Base-by-base conservation (phyloP, 805 yeast species). In the Saccharomycopsis microspora region DNA sequence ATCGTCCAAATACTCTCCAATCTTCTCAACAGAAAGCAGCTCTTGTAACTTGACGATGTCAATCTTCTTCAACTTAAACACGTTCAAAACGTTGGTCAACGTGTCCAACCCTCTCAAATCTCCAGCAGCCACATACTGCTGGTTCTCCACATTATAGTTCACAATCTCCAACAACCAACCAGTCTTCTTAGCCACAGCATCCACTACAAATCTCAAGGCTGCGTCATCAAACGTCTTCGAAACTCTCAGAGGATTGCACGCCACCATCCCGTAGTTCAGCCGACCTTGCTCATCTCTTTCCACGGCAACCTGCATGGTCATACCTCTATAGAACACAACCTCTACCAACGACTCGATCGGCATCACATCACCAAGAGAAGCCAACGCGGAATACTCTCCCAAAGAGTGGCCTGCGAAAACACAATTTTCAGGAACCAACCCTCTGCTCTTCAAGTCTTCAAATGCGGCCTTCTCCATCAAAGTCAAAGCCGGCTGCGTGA, bases 241-340 rank as follows among this genome's bases (percentile, higher is more conserved):
- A 54, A 93, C 83, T 69, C 99, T 82, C 54, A 94, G 76, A 61
- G 99, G 99, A 72, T 94, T 93, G 50, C 90, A 89, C 46, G 99
- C 99, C 72, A 87, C 78, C 99, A 93, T 93, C 75, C 97, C 97
- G 63, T 93, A 93, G 74, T 93, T 93, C 51, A 98, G 93, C 71
- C 97, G 84, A 44, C 99, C 99, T 45, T 69, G 64, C 48, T 80
- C 77, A 68, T 93, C 99, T 72, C 99, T 84, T 64, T 97, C 97
- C 56, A 93, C 99, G 43, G 98, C 98, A 56, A 93, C 98, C 74
- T 93, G 98, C 99, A 93, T 93, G 44, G 99, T 94, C 97, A 93
- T 93, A 77, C 99, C 99, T 75, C 99, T 83, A 78, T 93, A 94
- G 77, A 93, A 93, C 47, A 90, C 97, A 66, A 90, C 95, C 66